These are phyloP conservation scores for Saturnispora diversa DNA, from an alignment of 805 yeast species.

Conservation along the genomic window DNA sequence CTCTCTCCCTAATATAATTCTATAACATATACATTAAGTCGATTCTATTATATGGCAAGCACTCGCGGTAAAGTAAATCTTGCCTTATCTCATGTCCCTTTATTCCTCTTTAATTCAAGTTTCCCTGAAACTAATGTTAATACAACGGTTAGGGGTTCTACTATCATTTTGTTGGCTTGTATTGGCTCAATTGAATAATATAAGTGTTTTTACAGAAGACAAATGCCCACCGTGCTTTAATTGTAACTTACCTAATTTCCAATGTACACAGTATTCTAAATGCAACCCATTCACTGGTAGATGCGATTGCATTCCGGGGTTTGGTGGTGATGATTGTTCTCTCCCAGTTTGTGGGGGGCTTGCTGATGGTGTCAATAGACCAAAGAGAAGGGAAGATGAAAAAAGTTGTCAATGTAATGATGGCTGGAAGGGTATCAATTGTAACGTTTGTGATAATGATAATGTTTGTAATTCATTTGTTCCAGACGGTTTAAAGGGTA, in stretches of 20 bases:
- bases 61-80: conserved; percentile 3
- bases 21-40: no score
- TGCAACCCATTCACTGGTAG: conserved; percentile 85
- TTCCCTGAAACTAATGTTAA: background rate
- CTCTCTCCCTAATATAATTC: no score
- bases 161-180: background rate
- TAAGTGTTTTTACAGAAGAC: conserved; percentile 19
- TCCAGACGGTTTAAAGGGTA: conserved; percentile 77
- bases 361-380: conserved; percentile 56
- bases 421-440: conserved; percentile 94
- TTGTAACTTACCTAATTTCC: conserved; percentile 84
- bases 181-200: background rate
- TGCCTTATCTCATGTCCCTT: no score
- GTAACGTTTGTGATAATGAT: conserved; percentile 75
- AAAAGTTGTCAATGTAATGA: conserved; percentile 60
- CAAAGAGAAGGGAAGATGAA: conserved; percentile 43
- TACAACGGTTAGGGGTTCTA: background rate
- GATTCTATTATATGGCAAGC: no score
- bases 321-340: conserved; percentile 89
- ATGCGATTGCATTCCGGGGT: conserved; percentile 89
- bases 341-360: conserved; percentile 82
- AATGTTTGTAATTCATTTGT: conserved; percentile 74
- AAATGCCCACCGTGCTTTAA: conserved; percentile 90
- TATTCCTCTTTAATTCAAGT: no score
- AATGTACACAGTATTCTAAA: conserved; percentile 81